Percentiles rank a stretch among this genome's conserved stretches.
phyloP scores from a whole-genome alignment of 306 rosid species.

The Malus orientalis region DNA sequence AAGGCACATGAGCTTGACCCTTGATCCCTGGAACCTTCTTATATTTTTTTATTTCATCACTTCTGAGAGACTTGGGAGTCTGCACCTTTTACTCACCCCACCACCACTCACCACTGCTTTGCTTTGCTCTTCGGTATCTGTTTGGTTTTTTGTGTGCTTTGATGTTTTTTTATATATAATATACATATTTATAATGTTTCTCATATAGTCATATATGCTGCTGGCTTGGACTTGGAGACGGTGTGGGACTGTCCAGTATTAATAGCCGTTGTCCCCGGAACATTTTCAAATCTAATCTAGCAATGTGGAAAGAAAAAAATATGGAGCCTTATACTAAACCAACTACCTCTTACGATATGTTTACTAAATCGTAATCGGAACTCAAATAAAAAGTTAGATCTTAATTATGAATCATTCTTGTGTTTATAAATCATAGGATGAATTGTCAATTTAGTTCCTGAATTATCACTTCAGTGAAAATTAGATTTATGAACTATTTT shows the following conservation, averaged over 20 bases:
- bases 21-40: constrained; percentile 84
- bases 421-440: too few species aligned
- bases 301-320: neutral
- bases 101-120: neutral
- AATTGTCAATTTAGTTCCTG: too few species aligned
- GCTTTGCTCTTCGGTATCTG: constrained; percentile 15
- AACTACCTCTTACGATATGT: neutral
- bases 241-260: constrained; percentile 33
- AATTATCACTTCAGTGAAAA: too few species aligned
- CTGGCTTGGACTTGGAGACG: constrained; percentile 26
- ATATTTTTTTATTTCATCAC: constrained; percentile 38
- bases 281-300: constrained; percentile 8
- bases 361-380: neutral
- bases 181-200: neutral
- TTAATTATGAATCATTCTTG: neutral
- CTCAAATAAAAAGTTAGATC: neutral
- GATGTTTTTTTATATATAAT: neutral
- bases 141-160: constrained; percentile 3
- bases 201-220: neutral
- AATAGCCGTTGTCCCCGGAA: constrained; percentile 62
- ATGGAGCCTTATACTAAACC: neutral
- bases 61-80: constrained; percentile 33
- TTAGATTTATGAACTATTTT: too few species aligned
- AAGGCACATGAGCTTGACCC: constrained; percentile 75
- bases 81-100: constrained; percentile 19